A percentile compares a stretch with the other conserved stretches of the same genome.
Evolutionary conservation across 495 filamentous ascomycete species (phyloP).

Genomic region (Daldinia grandis): DNA sequence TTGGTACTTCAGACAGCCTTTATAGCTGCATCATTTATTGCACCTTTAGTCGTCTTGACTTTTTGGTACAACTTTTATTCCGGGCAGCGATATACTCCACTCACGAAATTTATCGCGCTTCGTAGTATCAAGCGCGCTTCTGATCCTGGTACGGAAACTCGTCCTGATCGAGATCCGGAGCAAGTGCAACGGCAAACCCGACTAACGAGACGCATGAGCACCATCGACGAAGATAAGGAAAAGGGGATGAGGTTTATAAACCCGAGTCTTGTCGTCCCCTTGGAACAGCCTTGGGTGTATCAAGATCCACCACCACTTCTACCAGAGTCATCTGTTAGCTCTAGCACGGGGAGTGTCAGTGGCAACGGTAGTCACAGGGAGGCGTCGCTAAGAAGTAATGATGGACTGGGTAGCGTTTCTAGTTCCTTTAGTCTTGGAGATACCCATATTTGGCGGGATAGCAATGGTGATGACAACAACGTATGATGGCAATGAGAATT

Average conservation of each 20-base stretch:
- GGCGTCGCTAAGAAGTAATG: conserved; percentile 9
- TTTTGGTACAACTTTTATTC: conserved; percentile 88
- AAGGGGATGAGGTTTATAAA: conserved; percentile 74
- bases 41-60: conserved; percentile 78
- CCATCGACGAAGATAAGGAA: conserved; percentile 73
- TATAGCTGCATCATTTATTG: conserved; percentile 71
- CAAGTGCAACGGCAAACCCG: conserved; percentile 46
- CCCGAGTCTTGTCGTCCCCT: conserved; percentile 72
- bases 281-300: conserved; percentile 64
- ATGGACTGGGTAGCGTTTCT: conserved; percentile 36
- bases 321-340: conserved; percentile 28
- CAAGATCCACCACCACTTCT: conserved; percentile 55
- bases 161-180: conserved; percentile 59
- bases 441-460: conserved; percentile 63
- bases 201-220: conserved; percentile 54
- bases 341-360: conserved; percentile 19
- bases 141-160: conserved; percentile 43
- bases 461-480: conserved; percentile 50
- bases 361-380: conserved; percentile 18
- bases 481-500: conserved; percentile 38
- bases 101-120: conserved; percentile 92
- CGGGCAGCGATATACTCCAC: conserved; percentile 75
- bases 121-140: conserved; percentile 68
- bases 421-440: conserved; percentile 64
- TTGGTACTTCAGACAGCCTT: conserved; percentile 79